Evolutionary conservation across 306 rosid species (phyloP).

Genomic region (Senna tora): DNA sequence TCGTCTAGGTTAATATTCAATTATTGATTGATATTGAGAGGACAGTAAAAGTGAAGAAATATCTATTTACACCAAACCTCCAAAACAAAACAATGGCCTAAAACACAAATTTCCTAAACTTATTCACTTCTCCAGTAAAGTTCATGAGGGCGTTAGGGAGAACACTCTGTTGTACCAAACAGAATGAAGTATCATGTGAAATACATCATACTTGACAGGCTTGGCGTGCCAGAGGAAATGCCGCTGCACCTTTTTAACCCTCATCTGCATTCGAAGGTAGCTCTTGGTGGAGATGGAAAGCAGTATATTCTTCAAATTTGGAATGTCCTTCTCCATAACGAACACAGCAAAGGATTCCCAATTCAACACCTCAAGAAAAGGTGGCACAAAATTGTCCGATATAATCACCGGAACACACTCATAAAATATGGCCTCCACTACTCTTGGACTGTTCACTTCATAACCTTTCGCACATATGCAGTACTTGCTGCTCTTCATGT

Average conservation of each 20-base stretch:
- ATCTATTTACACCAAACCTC: constrained; percentile 22
- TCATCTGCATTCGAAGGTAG: constrained; percentile 72
- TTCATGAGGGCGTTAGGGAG: constrained; percentile 46
- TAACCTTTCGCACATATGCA: constrained; percentile 94
- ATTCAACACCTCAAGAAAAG: constrained; percentile 72
- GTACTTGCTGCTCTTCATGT: constrained; percentile 92
- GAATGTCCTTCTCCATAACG: constrained; percentile 79
- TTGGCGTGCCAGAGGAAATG: constrained; percentile 88
- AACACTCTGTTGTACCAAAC: constrained; percentile 80
- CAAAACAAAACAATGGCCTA: neutral
- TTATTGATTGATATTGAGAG: no score
- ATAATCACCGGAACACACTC: constrained; percentile 88
- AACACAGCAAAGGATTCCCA: constrained; percentile 95
- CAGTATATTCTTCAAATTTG: constrained; percentile 76
- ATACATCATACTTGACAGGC: constrained; percentile 85
- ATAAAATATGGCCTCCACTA: constrained; percentile 82
- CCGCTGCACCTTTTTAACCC: constrained; percentile 73
- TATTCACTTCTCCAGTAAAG: no score
- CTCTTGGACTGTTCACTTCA: constrained; percentile 95
- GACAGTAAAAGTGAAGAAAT: neutral
- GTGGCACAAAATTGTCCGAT: constrained; percentile 94
- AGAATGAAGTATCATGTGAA: constrained; percentile 91
- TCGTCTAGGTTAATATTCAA: no score
- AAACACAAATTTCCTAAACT: no score
- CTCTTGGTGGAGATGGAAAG: constrained; percentile 68